Conservation (phyloP, 2,329 filamentous ascomycete genomes). For the Hypoxylon sp. region DNA sequence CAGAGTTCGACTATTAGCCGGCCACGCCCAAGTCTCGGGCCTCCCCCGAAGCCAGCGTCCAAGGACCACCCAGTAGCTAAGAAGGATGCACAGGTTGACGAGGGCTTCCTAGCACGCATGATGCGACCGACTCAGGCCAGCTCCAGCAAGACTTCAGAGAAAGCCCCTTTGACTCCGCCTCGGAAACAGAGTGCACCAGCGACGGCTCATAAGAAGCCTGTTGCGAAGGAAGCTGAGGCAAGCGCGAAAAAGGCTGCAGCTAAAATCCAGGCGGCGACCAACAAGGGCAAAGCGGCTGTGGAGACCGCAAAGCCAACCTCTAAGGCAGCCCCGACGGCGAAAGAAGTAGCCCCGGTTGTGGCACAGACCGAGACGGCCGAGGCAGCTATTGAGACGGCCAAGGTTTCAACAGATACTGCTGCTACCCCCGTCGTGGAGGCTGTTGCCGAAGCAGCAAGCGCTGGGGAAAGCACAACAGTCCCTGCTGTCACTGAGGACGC, state of each 20-base stretch:
- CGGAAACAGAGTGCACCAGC: slow-evolving; percentile 52
- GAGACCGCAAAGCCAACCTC: slow-evolving; percentile 38
- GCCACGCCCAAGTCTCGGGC: slow-evolving; percentile 66
- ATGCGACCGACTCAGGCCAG: slow-evolving; percentile 81
- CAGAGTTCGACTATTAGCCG: slow-evolving; percentile 61
- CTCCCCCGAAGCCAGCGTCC: slow-evolving; percentile 69
- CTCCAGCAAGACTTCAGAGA: slow-evolving; percentile 75
- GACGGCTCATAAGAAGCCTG: slow-evolving; percentile 36
- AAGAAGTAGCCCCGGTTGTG: slow-evolving; percentile 45
- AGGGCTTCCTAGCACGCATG: slow-evolving; percentile 83
- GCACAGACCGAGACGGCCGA: slow-evolving; percentile 43
- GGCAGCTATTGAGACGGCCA: slow-evolving; percentile 38
- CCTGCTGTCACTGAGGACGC: slow-evolving; percentile 40
- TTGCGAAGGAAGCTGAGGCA: slow-evolving; percentile 42
- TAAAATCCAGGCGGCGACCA: slow-evolving; percentile 45
- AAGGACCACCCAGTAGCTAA: slow-evolving; percentile 62
- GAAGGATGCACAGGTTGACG: slow-evolving; percentile 70
- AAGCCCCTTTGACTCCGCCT: slow-evolving; percentile 65
- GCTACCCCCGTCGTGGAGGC: slow-evolving; percentile 31
- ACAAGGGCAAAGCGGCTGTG: slow-evolving; percentile 44
- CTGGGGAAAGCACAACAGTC: slow-evolving; percentile 13
- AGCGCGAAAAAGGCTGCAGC: slow-evolving; percentile 46
- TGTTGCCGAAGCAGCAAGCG: slow-evolving; percentile 11
- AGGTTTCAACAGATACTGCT: slow-evolving; percentile 39
- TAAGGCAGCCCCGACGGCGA: slow-evolving; percentile 43